Evolutionary conservation across 2,329 filamentous ascomycete species (phyloP).

Genomic region (Sordariomycetes sp.): DNA sequence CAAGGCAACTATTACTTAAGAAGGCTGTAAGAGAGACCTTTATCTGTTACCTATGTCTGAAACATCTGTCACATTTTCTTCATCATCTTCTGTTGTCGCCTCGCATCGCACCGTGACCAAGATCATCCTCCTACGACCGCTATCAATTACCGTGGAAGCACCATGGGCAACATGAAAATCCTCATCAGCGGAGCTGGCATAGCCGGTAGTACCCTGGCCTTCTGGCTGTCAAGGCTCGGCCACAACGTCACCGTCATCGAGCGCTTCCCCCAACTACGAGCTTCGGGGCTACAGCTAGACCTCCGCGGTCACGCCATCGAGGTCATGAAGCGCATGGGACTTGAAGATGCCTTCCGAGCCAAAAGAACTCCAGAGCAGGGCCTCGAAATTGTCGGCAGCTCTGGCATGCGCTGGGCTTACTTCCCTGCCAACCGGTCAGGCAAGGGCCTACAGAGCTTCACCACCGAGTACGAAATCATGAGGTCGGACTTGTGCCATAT

Average conservation of each 20-base stretch:
- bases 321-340: conserved; percentile 40
- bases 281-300: conserved; percentile 43
- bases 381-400: conserved; percentile 28
- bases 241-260: conserved; percentile 32
- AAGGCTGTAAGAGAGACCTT: too few relatives aligned
- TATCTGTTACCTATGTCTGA: too few relatives aligned
- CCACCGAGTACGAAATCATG: conserved; percentile 52
- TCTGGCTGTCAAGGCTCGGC: conserved; percentile 31
- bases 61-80: too few relatives aligned
- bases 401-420: conserved; percentile 25
- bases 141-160: not conserved
- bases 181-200: conserved; percentile 21
- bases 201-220: conserved; percentile 34
- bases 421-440: conserved; percentile 27
- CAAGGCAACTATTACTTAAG: too few relatives aligned
- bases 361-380: conserved; percentile 36
- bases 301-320: conserved; percentile 40
- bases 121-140: not conserved
- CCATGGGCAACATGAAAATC: not conserved
- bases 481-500: conserved; percentile 44
- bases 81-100: too few relatives aligned
- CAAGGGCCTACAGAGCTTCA: conserved; percentile 30
- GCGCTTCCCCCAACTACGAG: conserved; percentile 27
- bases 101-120: too few relatives aligned
- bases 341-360: conserved; percentile 31